phyloP scores from a whole-genome alignment of 2,329 filamentous ascomycete species.

The Emericellopsis atlantica region DNA sequence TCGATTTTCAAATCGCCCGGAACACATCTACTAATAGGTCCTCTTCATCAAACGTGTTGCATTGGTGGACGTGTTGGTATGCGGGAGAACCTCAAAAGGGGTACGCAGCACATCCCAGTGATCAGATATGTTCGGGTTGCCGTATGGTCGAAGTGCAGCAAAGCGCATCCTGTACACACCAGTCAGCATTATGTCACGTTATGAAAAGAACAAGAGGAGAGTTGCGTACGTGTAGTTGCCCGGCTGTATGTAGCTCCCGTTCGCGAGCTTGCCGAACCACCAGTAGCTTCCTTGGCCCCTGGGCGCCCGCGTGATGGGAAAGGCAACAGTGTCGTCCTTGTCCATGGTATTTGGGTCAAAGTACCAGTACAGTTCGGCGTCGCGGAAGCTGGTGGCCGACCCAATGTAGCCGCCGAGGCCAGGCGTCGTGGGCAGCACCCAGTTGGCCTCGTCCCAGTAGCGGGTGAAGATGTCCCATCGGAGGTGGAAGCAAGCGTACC shows the following conservation, averaged over 20 bases:
- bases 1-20: not conserved
- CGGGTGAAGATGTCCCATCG: constrained; percentile 27
- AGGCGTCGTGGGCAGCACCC: constrained; percentile 25
- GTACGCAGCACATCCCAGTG: constrained; percentile 27
- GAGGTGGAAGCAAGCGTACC: constrained; percentile 19
- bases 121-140: constrained; percentile 23
- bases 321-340: constrained; percentile 22
- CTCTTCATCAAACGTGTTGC: constrained; percentile 6
- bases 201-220: not conserved
- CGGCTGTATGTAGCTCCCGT: constrained; percentile 24
- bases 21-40: not conserved
- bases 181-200: not conserved
- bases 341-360: constrained; percentile 21
- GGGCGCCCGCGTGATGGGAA: constrained; percentile 20
- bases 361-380: constrained; percentile 15
- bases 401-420: constrained; percentile 27
- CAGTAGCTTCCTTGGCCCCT: constrained; percentile 20
- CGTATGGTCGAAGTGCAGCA: constrained; percentile 26
- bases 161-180: constrained; percentile 21
- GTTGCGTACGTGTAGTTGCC: constrained; percentile 25
- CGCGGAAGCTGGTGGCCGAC: constrained; percentile 24
- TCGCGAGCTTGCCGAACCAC: constrained; percentile 29
- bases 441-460: constrained; percentile 23
- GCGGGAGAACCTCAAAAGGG: constrained; percentile 18
- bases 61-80: constrained; percentile 12